Conservation (phyloP, 176 grass and related monocot genomes). For the Avena sativa region DNA sequence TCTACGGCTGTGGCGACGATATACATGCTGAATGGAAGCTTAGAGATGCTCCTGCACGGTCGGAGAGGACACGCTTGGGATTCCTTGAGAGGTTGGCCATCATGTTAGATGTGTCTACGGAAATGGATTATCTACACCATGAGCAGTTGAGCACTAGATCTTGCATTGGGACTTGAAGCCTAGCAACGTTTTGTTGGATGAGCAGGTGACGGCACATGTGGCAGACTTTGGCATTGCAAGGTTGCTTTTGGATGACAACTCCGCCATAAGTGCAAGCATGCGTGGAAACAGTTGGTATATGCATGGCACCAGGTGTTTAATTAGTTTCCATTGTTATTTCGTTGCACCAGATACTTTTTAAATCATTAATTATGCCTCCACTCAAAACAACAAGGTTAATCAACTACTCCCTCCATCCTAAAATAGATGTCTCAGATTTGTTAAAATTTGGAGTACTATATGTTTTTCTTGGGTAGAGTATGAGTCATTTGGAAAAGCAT, state of each 20-base stretch:
- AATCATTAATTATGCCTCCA: neutral
- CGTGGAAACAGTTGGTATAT: neutral
- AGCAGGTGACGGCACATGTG: neutral
- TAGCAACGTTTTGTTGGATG: neutral
- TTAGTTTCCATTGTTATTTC: neutral
- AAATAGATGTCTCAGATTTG: no score
- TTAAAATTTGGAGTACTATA: no score
- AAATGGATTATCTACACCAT: neutral
- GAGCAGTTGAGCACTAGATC: neutral
- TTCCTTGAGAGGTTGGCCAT: neutral
- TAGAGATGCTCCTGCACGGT: neutral
- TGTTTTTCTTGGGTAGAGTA: neutral
- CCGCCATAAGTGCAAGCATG: neutral
- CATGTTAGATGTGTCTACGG: neutral
- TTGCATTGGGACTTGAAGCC: neutral
- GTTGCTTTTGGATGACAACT: neutral
- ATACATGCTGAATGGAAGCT: no score
- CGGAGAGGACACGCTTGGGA: neutral
- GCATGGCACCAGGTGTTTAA: conserved; percentile 16
- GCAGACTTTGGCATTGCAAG: conserved; percentile 1
- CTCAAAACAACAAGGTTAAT: neutral
- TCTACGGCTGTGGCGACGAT: no score
- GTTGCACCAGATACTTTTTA: neutral
- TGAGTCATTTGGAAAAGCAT: neutral
- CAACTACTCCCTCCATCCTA: no score